Evolutionary conservation across 2,329 filamentous ascomycete genomes (phyloP).

Genomic region (Trichoderma arundinaceum): DNA sequence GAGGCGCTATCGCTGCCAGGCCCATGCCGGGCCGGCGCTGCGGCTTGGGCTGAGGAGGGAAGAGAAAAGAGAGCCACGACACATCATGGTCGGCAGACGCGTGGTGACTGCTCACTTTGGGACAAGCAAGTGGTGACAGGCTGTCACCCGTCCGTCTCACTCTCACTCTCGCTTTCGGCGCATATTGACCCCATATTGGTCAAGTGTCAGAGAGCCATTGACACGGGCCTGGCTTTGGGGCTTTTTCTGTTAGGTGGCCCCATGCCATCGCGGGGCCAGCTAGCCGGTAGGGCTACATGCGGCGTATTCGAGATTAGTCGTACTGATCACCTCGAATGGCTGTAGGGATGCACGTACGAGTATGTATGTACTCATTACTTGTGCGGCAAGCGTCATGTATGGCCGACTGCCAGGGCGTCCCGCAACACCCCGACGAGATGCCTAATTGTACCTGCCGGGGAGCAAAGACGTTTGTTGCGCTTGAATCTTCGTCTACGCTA

Average conservation of each 20-base stretch:
- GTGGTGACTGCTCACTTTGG: neutral
- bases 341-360: neutral
- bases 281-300: conserved; percentile 31
- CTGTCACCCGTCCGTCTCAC: conserved; percentile 14
- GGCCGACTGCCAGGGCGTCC: neutral
- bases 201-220: conserved; percentile 12
- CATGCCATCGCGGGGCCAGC: conserved; percentile 17
- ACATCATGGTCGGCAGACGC: conserved; percentile 9
- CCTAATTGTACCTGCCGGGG: neutral
- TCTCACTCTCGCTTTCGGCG: conserved; percentile 17
- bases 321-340: neutral
- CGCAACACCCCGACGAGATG: neutral
- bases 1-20: conserved; percentile 6
- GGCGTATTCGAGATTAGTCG: conserved; percentile 1
- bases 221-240: conserved; percentile 10
- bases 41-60: conserved; percentile 18
- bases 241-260: neutral
- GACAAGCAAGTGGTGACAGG: neutral
- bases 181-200: conserved; percentile 22
- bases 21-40: conserved; percentile 10
- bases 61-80: neutral
- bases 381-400: neutral
- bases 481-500: neutral
- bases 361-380: neutral
- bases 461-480: neutral